Percentiles rank a stretch among this genome's conserved stretches.
phyloP scores from a whole-genome alignment of 768 basidiomycete genomes.

The Podaxis mareebaensis region DNA sequence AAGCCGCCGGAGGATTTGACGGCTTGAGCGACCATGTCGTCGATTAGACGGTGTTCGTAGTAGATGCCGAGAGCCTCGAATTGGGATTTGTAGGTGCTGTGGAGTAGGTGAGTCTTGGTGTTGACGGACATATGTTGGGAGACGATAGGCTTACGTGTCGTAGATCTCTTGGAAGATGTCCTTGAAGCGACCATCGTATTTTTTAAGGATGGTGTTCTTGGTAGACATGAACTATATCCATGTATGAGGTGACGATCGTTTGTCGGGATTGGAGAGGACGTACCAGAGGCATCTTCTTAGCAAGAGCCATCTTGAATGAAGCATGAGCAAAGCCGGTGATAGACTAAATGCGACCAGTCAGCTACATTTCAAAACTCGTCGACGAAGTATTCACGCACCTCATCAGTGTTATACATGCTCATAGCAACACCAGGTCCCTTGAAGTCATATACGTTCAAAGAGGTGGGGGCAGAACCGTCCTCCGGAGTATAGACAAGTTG shows the following conservation, averaged over 20 bases:
- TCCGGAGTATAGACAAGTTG: constrained; percentile 88
- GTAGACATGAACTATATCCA: constrained; percentile 85
- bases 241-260: neutral
- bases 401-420: constrained; percentile 99
- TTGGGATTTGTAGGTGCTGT: constrained; percentile 64
- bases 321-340: constrained; percentile 96
- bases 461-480: constrained; percentile 66
- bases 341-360: constrained; percentile 48
- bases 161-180: constrained; percentile 99
- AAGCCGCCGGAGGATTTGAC: constrained; percentile 97
- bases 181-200: constrained; percentile 98
- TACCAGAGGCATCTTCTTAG: constrained; percentile 76
- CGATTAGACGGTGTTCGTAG: constrained; percentile 96
- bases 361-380: neutral
- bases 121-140: neutral
- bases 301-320: constrained; percentile 94
- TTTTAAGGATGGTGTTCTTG: constrained; percentile 97
- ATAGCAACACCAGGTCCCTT: constrained; percentile 90
- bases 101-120: neutral
- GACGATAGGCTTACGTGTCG: constrained; percentile 49
- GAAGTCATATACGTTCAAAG: constrained; percentile 91
- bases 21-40: constrained; percentile 98
- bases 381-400: constrained; percentile 44
- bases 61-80: constrained; percentile 76
- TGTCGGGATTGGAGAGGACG: neutral